Conservation (phyloP, 176 grass and related monocot species). For the Dendrocalamus sinicus region DNA sequence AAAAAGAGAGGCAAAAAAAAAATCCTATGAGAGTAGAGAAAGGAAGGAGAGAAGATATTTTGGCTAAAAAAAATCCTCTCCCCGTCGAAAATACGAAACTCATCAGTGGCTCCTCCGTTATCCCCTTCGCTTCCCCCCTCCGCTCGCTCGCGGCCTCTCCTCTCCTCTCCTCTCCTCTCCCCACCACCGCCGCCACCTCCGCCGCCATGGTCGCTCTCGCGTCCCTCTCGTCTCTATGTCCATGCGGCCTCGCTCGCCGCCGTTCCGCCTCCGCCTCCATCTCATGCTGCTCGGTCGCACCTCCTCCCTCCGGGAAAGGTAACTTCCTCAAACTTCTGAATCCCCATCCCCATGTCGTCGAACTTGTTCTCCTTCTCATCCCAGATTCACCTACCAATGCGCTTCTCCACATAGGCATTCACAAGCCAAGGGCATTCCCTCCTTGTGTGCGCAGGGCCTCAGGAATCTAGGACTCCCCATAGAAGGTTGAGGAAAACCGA, state of each 20-base stretch:
- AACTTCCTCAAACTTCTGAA: neutral
- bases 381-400: conserved; percentile 11
- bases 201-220: conserved; percentile 58
- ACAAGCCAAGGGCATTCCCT: neutral
- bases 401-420: neutral
- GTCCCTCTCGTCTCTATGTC: conserved; percentile 49
- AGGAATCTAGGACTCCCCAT: conserved; percentile 60
- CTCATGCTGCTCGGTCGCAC: conserved; percentile 50
- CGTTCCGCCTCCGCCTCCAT: conserved; percentile 24
- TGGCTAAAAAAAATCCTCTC: neutral
- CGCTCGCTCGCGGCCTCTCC: conserved; percentile 1
- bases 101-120: conserved; percentile 2
- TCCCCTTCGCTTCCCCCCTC: conserved; percentile 18
- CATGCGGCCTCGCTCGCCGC: conserved; percentile 50
- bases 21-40: neutral
- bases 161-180: neutral
- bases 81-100: neutral
- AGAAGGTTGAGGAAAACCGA: conserved; percentile 71
- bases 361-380: neutral
- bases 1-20: neutral
- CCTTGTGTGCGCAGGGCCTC: conserved; percentile 35
- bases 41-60: conserved; percentile 32
- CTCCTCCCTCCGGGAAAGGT: conserved; percentile 51
- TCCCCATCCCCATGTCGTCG: neutral
- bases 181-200: neutral